These are phyloP conservation scores for Tremella fuciformis DNA, from an alignment of 768 basidiomycete species.

Conservation along the genomic window DNA sequence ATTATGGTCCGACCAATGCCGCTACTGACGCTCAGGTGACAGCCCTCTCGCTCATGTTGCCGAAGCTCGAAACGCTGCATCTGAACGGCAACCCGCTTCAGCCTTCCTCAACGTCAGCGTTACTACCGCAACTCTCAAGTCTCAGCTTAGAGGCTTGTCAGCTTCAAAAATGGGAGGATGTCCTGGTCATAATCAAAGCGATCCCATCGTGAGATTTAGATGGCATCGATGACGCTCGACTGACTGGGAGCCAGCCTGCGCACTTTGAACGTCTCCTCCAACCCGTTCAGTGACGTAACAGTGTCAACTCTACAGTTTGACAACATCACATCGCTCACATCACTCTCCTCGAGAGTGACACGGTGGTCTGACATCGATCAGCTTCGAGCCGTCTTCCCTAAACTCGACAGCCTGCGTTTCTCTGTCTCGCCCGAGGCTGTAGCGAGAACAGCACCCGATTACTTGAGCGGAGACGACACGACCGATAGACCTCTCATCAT, in stretches of 20 bases:
- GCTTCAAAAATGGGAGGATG: slow-evolving; percentile 27
- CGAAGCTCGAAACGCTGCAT: slow-evolving; percentile 21
- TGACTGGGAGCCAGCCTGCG: slow-evolving; percentile 11
- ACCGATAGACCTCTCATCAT: slow-evolving; percentile 39
- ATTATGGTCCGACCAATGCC: background rate
- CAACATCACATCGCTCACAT: slow-evolving; percentile 12
- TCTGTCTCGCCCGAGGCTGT: slow-evolving; percentile 9
- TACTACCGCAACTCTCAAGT: slow-evolving; percentile 16
- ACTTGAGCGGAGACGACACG: slow-evolving; percentile 9
- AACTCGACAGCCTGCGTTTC: slow-evolving; percentile 20
- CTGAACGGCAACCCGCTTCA: slow-evolving; percentile 28
- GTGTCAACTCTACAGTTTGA: background rate
- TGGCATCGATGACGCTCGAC: background rate
- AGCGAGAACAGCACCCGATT: background rate
- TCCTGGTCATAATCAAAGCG: slow-evolving; percentile 6
- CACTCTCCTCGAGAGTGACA: slow-evolving; percentile 9
- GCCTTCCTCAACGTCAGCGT: background rate
- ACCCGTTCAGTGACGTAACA: slow-evolving; percentile 8
- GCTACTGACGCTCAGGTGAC: slow-evolving; percentile 12
- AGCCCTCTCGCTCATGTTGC: slow-evolving; percentile 8
- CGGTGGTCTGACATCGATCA: slow-evolving; percentile 29
- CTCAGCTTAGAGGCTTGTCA: slow-evolving; percentile 37
- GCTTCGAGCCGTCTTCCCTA: slow-evolving; percentile 10
- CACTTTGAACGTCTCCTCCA: slow-evolving; percentile 21
- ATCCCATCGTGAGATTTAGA: slow-evolving; percentile 10